Evolutionary conservation across 345 rosid species (phyloP).

Genomic region (Moricandia moricandioides): DNA sequence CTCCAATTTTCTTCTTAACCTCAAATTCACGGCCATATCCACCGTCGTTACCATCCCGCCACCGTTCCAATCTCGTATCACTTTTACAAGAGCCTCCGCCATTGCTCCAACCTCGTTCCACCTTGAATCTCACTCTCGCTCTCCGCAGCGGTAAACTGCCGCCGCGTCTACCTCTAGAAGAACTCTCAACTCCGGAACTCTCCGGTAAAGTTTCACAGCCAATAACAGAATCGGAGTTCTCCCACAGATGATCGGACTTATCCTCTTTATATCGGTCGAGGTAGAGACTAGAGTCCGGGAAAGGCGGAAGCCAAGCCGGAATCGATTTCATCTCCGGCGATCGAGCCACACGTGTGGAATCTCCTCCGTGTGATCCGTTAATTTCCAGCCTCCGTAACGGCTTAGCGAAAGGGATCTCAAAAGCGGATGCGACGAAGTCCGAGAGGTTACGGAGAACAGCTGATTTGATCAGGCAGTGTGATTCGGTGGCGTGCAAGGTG

Average conservation of each 20-base stretch:
- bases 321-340: not conserved
- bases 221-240: slow-evolving; percentile 20
- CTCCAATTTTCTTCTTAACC: not conserved
- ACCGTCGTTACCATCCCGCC: not conserved
- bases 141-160: slow-evolving; percentile 19
- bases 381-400: slow-evolving; percentile 37
- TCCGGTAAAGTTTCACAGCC: not conserved
- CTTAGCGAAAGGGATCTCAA: slow-evolving; percentile 61
- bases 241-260: slow-evolving; percentile 30
- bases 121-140: slow-evolving; percentile 26
- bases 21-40: slow-evolving; percentile 13
- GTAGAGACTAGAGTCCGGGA: slow-evolving; percentile 29
- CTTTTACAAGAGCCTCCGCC: not conserved
- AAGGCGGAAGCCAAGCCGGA: slow-evolving; percentile 36
- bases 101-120: not conserved
- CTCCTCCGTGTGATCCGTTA: not conserved
- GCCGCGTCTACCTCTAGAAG: not conserved
- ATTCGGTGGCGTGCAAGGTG: slow-evolving; percentile 23
- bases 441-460: slow-evolving; percentile 34
- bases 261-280: not conserved
- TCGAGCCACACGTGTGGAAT: not conserved
- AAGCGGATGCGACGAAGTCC: slow-evolving; percentile 36
- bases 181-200: not conserved
- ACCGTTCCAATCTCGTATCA: not conserved
- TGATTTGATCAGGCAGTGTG: slow-evolving; percentile 35